Conservation (phyloP, 306 rosid species). For the Acacia acuminata region DNA sequence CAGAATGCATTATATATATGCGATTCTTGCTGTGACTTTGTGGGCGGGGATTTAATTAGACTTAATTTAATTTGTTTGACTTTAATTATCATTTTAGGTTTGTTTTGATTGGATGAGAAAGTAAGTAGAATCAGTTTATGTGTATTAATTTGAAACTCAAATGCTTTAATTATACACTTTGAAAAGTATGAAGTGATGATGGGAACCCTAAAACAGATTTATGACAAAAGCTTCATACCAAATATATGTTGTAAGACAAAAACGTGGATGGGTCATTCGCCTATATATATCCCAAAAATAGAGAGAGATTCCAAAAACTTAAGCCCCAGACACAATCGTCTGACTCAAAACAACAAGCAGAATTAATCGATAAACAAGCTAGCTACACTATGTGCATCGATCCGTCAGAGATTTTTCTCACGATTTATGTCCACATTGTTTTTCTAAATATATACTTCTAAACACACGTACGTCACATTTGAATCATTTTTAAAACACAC, state of each 20-base stretch:
- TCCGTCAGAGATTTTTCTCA: not conserved
- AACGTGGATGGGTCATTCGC: not conserved
- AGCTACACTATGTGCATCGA: not conserved
- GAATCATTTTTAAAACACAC: not conserved
- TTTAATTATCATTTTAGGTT: not conserved
- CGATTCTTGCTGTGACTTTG: not conserved
- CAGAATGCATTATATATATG: not conserved
- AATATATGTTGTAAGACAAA: not conserved
- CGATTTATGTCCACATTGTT: not conserved
- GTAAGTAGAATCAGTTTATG: not conserved
- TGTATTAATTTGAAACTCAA: not conserved
- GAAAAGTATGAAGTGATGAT: not conserved
- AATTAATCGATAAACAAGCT: not conserved
- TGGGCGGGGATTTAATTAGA: not conserved
- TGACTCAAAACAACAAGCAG: not conserved
- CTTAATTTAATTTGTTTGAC: not conserved
- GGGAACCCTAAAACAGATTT: slow-evolving; percentile 10
- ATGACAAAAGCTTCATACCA: slow-evolving; percentile 13
- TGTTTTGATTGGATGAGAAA: not conserved
- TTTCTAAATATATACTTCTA: not conserved
- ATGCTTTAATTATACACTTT: not conserved
- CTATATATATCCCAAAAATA: not conserved
- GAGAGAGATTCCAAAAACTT: not conserved
- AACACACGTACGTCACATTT: not conserved
- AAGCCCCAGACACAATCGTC: not conserved